Percentiles rank a stretch among this genome's conserved stretches.
These are phyloP conservation scores for Russula earlei DNA, from an alignment of 768 basidiomycete species.

Conservation along the genomic window DNA sequence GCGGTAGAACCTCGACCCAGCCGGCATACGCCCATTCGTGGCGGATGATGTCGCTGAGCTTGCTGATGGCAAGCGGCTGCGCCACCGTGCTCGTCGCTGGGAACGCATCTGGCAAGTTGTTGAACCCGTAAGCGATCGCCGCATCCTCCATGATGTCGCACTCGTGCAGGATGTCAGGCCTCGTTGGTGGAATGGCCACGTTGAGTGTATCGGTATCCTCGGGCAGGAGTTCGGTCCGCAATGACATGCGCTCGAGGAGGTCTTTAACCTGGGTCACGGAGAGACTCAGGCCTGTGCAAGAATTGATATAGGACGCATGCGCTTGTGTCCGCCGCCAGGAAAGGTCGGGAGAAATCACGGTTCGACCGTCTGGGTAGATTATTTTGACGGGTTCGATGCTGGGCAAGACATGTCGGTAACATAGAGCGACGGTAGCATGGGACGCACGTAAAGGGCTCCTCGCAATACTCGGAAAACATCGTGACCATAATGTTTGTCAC, in stretches of 20 bases:
- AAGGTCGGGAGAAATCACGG: constrained; percentile 73
- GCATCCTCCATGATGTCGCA: constrained; percentile 98
- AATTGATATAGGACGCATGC: constrained; percentile 88
- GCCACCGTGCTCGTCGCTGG: constrained; percentile 92
- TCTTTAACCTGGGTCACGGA: constrained; percentile 52
- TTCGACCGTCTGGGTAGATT: constrained; percentile 65
- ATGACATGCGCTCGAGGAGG: constrained; percentile 80
- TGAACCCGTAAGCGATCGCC: constrained; percentile 96
- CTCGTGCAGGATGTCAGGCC: constrained; percentile 96
- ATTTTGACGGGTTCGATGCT: constrained; percentile 94
- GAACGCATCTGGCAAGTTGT: constrained; percentile 88
- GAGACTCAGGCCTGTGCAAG: constrained; percentile 82
- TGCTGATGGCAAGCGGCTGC: constrained; percentile 83
- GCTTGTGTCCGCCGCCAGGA: constrained; percentile 61
- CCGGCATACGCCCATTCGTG: constrained; percentile 90
- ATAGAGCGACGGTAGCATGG: not conserved
- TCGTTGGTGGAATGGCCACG: constrained; percentile 83
- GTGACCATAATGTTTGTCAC: constrained; percentile 90
- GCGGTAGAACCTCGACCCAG: constrained; percentile 90
- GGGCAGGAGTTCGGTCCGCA: constrained; percentile 45
- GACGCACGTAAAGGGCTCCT: constrained; percentile 82
- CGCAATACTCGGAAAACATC: constrained; percentile 98
- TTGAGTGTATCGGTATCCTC: constrained; percentile 54
- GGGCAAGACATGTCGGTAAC: not conserved
- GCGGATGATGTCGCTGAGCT: constrained; percentile 80